Evolutionary conservation across 805 yeast species (phyloP), one percentile per base, ranked within the genome.

Genomic region (Candida sphagnicola): DNA sequence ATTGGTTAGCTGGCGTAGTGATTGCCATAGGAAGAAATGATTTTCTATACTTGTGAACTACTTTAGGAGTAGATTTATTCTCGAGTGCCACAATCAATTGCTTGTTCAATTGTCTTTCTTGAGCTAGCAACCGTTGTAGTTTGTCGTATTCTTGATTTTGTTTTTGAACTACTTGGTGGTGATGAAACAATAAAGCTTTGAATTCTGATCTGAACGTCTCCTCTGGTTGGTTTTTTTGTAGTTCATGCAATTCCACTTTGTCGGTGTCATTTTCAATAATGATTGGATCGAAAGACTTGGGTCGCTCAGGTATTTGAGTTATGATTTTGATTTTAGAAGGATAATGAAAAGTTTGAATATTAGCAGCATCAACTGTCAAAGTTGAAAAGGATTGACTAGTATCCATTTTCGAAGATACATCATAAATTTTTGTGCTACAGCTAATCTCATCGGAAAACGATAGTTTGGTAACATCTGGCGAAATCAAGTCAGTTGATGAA

Each of bases 141-240:
- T 52, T 48, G 11, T 48, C 43, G 14, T 56, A 57, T 41, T 59
- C 62, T 13, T 48, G 43, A 37, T 54, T 56, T 35, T 61, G 61
- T 35, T 49, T 55, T 12, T 40, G 32, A 8, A 58, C 44, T 37
- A 57, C 44, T 3, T 37, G 35, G 10, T 49, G 42, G 30, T 60
- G 60, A 8, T 51, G 47, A 32, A 54, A 49, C 8, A 56, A 47
- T 14, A 59, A 41, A 49, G 41, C 57, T 56, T 48, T 43, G 56
- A 62, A 4, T 43, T 44, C 30, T 56, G 39, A 29, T 50, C 51
- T 8, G 53, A 35, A 25, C 41, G 29, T 26, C 13, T 5, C 8
- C 15, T 26, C 29, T 8, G 29, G 12, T 8, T 11, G 25, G 15
- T 26, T 13, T 26, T 26, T 26, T 10, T 5, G 14, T 21, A 10